Evolutionary conservation across 768 basidiomycete species (phyloP).

Genomic region (Rhizopogon roseolus): DNA sequence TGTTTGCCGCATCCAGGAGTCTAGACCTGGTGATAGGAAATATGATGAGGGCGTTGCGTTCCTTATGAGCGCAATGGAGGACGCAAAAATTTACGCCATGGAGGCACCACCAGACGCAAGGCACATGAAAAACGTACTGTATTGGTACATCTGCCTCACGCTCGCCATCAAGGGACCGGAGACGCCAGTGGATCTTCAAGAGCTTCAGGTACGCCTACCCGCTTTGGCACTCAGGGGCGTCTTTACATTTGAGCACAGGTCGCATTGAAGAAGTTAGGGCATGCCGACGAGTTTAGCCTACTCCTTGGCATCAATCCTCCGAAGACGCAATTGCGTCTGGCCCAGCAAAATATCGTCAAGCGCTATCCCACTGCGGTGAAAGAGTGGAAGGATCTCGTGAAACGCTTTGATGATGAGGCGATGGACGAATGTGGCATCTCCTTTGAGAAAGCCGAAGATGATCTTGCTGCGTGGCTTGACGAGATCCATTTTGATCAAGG

Average conservation of each 20-base stretch:
- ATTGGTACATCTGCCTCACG: slow-evolving; percentile 54
- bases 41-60: slow-evolving; percentile 62
- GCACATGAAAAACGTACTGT: slow-evolving; percentile 53
- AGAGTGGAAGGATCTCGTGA: slow-evolving; percentile 44
- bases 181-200: slow-evolving; percentile 41
- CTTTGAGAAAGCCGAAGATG: slow-evolving; percentile 45
- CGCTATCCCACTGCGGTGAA: slow-evolving; percentile 38
- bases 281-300: slow-evolving; percentile 47
- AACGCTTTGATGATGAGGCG: slow-evolving; percentile 27
- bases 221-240: background rate
- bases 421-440: slow-evolving; percentile 21
- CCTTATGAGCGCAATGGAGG: slow-evolving; percentile 54
- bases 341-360: slow-evolving; percentile 46
- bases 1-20: slow-evolving; percentile 41
- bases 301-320: slow-evolving; percentile 43
- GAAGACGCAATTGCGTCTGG: slow-evolving; percentile 47
- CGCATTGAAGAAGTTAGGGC: slow-evolving; percentile 38
- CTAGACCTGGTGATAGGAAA: slow-evolving; percentile 34
- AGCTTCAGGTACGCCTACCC: slow-evolving; percentile 40
- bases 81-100: slow-evolving; percentile 49
- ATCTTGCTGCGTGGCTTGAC: slow-evolving; percentile 55
- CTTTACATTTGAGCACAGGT: slow-evolving; percentile 17
- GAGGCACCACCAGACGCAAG: slow-evolving; percentile 60
- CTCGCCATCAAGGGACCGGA: slow-evolving; percentile 49
- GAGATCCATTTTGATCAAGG: slow-evolving; percentile 39